These are phyloP conservation scores for Rugonectria rugulosa DNA, from an alignment of 2,329 filamentous ascomycete genomes.

Conservation along the genomic window DNA sequence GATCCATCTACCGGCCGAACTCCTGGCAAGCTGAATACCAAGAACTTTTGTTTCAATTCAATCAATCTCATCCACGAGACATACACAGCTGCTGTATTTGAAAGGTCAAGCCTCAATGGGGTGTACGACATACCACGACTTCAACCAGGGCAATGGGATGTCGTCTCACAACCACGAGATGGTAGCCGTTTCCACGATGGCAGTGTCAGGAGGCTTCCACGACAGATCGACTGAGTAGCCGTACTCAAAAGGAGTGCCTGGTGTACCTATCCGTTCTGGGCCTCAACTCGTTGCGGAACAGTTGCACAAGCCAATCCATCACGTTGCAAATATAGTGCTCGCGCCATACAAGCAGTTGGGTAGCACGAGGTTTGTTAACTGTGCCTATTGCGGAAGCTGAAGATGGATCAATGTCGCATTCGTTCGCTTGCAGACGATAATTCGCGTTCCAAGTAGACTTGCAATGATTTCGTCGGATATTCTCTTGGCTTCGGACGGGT, in stretches of 20 bases:
- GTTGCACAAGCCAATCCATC: constrained; percentile 19
- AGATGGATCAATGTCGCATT: neutral
- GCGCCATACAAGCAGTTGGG: neutral
- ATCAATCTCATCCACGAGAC: neutral
- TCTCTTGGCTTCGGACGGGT: neutral
- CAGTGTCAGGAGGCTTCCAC: neutral
- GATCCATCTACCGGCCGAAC: too few species aligned
- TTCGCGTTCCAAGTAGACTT: neutral
- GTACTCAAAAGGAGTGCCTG: neutral
- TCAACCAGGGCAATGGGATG: constrained; percentile 9
- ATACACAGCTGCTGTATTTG: neutral
- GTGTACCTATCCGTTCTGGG: constrained; percentile 16
- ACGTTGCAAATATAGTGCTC: constrained; percentile 12
- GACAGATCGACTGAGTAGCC: neutral
- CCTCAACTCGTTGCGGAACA: constrained; percentile 4
- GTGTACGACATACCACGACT: constrained; percentile 1
- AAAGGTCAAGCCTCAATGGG: neutral
- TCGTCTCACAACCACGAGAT: constrained; percentile 11
- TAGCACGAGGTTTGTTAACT: constrained; percentile 11
- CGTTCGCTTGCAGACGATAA: neutral
- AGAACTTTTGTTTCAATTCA: too few species aligned
- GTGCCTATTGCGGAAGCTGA: neutral
- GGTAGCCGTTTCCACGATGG: neutral
- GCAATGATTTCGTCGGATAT: neutral
- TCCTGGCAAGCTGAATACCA: too few species aligned